Evolutionary conservation across 495 filamentous ascomycete species (phyloP).

Genomic region (Neurospora sp.): DNA sequence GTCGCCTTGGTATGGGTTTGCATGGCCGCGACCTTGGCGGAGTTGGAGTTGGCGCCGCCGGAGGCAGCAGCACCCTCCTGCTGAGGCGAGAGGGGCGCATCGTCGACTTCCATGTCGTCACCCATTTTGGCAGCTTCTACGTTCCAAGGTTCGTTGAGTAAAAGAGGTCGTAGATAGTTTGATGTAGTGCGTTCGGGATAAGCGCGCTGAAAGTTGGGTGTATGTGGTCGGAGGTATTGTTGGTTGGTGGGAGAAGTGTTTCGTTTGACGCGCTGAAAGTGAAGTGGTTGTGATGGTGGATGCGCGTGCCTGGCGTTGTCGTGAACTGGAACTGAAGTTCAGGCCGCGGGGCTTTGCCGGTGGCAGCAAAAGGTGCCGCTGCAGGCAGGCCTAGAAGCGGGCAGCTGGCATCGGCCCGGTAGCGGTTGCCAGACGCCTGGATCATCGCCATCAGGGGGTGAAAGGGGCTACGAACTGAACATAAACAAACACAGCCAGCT

Average conservation of each 20-base stretch:
- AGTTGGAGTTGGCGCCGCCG: constrained; percentile 13
- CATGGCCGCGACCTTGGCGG: constrained; percentile 50
- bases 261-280: not conserved
- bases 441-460: not conserved
- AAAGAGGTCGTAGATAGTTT: not conserved
- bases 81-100: constrained; percentile 3
- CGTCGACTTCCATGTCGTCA: constrained; percentile 14
- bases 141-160: not conserved
- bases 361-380: not conserved
- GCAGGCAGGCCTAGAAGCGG: not conserved
- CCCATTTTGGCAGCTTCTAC: constrained; percentile 3
- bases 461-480: not conserved
- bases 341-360: not conserved
- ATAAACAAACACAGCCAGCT: not conserved
- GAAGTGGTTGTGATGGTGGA: not conserved
- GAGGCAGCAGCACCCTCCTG: not conserved
- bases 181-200: not conserved
- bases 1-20: constrained; percentile 72
- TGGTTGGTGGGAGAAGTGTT: not conserved
- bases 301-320: not conserved
- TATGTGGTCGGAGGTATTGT: not conserved
- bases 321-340: not conserved
- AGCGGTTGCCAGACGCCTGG: not conserved
- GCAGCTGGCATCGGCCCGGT: not conserved
- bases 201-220: not conserved